These are phyloP conservation scores for Fusarium domesticum DNA, from an alignment of 2,329 filamentous ascomycete genomes.

Conservation along the genomic window DNA sequence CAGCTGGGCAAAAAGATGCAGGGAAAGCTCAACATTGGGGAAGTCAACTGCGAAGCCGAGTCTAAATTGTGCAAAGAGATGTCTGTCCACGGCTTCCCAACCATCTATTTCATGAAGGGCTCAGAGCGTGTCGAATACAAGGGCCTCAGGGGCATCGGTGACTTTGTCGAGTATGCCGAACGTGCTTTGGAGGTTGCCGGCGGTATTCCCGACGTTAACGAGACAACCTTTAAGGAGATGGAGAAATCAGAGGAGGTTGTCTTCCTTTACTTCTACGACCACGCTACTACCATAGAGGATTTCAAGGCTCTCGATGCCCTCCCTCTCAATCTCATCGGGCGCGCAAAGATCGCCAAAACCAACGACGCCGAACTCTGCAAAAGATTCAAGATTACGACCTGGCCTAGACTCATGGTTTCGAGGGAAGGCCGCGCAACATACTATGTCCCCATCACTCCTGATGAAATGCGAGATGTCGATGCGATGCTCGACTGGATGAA, in stretches of 20 bases:
- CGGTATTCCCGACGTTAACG: constrained; percentile 79
- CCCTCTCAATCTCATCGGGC: constrained; percentile 83
- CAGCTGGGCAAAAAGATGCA: constrained; percentile 90
- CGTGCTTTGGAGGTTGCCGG: constrained; percentile 76
- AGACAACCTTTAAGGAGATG: constrained; percentile 70
- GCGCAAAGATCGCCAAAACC: constrained; percentile 90
- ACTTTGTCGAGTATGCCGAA: constrained; percentile 81
- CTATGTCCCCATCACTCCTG: constrained; percentile 80
- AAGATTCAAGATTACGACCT: constrained; percentile 92
- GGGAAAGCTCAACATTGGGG: constrained; percentile 83
- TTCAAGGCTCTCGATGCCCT: constrained; percentile 84
- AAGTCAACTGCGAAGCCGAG: constrained; percentile 92
- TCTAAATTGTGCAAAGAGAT: constrained; percentile 90
- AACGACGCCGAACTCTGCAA: constrained; percentile 71
- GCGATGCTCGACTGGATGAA: constrained; percentile 88
- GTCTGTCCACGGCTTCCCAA: constrained; percentile 75
- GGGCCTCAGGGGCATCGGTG: constrained; percentile 85
- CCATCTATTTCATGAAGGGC: constrained; percentile 87
- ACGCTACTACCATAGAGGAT: constrained; percentile 89
- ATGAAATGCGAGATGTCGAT: constrained; percentile 86
- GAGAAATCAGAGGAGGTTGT: constrained; percentile 94
- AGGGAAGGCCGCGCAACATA: constrained; percentile 87
- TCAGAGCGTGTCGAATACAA: constrained; percentile 91
- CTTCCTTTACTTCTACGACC: constrained; percentile 96
- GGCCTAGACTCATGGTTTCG: constrained; percentile 88